Conservation (phyloP, 192 early-diverging fungal genomes). For the Coemansia asiatica region DNA sequence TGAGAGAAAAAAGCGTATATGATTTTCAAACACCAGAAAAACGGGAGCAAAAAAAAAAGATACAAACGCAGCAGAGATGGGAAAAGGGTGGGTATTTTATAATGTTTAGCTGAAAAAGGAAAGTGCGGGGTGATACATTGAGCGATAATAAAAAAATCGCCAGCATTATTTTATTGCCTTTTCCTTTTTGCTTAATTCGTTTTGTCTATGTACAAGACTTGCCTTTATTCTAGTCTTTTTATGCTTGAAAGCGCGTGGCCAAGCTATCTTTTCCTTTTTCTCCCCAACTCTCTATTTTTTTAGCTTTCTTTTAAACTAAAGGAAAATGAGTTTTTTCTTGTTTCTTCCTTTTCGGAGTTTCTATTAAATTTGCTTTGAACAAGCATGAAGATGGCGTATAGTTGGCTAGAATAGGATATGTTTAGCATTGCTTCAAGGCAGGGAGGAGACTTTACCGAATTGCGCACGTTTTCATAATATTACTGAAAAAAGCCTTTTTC, state of each 20-base stretch:
- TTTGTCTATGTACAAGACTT: background rate
- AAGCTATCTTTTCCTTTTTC: background rate
- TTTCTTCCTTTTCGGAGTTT: background rate
- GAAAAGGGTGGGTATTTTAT: constrained; percentile 6
- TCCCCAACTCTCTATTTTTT: constrained; percentile 2
- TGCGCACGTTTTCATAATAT: constrained; percentile 1
- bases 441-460: background rate
- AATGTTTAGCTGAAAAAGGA: background rate
- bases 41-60: background rate
- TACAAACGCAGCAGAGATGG: background rate
- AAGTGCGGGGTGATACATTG: background rate
- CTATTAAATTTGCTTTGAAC: background rate
- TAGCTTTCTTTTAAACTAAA: background rate
- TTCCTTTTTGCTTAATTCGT: background rate
- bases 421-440: background rate
- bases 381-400: background rate
- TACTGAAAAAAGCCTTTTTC: background rate
- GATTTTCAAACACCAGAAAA: background rate
- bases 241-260: background rate
- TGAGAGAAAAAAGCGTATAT: background rate
- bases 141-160: background rate
- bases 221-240: background rate
- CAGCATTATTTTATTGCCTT: background rate
- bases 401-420: background rate
- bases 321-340: background rate